Evolutionary conservation across 768 basidiomycete species (phyloP).

Genomic region (Terana coerulea): DNA sequence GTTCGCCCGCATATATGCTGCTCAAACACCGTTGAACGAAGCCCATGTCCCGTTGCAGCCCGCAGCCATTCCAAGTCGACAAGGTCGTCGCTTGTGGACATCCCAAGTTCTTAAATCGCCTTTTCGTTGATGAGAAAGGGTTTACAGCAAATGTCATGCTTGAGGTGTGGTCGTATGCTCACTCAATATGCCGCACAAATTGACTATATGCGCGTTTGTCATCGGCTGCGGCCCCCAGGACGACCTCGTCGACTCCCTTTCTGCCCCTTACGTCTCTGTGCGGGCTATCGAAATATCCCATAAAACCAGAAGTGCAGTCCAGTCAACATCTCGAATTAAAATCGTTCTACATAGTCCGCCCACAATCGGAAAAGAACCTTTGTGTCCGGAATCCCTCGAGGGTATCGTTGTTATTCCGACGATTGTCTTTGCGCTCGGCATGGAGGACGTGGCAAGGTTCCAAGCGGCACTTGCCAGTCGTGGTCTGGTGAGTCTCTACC

Average conservation of each 20-base stretch:
- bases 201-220: constrained; percentile 24
- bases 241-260: constrained; percentile 49
- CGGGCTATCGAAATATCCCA: constrained; percentile 14
- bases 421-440: constrained; percentile 35
- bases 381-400: neutral
- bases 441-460: constrained; percentile 34
- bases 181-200: neutral
- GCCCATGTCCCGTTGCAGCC: constrained; percentile 32
- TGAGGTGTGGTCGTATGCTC: constrained; percentile 14
- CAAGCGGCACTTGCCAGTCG: constrained; percentile 38
- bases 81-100: constrained; percentile 37
- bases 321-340: neutral
- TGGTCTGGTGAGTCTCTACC: constrained; percentile 39
- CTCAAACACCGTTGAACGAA: constrained; percentile 1
- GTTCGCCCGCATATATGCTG: constrained; percentile 24
- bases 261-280: constrained; percentile 38
- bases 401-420: neutral
- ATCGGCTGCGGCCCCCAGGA: constrained; percentile 32
- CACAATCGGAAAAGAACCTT: constrained; percentile 15
- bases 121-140: constrained; percentile 48
- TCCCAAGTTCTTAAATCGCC: constrained; percentile 36
- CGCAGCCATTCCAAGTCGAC: constrained; percentile 52
- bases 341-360: neutral
- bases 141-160: constrained; percentile 50
- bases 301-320: neutral